These are phyloP conservation scores for Bondarzewia mesenterica DNA, from an alignment of 1,284 basidiomycete genomes.

Conservation along the genomic window DNA sequence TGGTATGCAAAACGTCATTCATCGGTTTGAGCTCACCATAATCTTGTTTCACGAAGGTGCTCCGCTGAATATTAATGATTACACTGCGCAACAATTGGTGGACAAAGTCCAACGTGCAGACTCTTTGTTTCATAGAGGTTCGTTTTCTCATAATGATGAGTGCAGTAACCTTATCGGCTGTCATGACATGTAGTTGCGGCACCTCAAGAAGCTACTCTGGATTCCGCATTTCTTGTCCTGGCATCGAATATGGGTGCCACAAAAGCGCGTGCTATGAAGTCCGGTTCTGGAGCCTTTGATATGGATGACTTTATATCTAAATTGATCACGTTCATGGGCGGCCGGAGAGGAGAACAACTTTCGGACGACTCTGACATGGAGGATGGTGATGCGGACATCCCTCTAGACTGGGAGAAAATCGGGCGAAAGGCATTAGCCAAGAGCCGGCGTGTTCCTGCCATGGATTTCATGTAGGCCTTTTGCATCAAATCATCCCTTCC, in stretches of 20 bases:
- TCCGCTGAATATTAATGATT: slow-evolving; percentile 39
- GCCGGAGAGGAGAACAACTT: slow-evolving; percentile 39
- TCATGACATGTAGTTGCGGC: slow-evolving; percentile 49
- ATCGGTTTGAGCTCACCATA: slow-evolving; percentile 7
- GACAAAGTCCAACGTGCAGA: slow-evolving; percentile 49
- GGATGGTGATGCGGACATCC: slow-evolving; percentile 25
- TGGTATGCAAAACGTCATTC: slow-evolving; percentile 27
- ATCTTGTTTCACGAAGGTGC: slow-evolving; percentile 3
- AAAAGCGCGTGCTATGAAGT: slow-evolving; percentile 81
- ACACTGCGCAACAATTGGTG: slow-evolving; percentile 46
- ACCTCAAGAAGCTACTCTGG: slow-evolving; percentile 73
- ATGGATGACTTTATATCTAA: slow-evolving; percentile 75
- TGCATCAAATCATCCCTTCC: not conserved
- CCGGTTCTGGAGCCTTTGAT: slow-evolving; percentile 76
- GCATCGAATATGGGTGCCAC: slow-evolving; percentile 65
- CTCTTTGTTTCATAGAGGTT: slow-evolving; percentile 54
- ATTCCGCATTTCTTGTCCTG: slow-evolving; percentile 64
- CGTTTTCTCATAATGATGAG: slow-evolving; percentile 7
- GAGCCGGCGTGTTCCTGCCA: slow-evolving; percentile 63
- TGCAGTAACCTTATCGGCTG: not conserved
- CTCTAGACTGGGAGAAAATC: slow-evolving; percentile 67
- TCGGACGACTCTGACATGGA: slow-evolving; percentile 39
- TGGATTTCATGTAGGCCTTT: slow-evolving; percentile 71
- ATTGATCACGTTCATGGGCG: slow-evolving; percentile 66
- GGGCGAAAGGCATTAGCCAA: slow-evolving; percentile 68